Base-by-base conservation (phyloP, 352 stramenopile species). In the Phytophthora macrochlamydospora region DNA sequence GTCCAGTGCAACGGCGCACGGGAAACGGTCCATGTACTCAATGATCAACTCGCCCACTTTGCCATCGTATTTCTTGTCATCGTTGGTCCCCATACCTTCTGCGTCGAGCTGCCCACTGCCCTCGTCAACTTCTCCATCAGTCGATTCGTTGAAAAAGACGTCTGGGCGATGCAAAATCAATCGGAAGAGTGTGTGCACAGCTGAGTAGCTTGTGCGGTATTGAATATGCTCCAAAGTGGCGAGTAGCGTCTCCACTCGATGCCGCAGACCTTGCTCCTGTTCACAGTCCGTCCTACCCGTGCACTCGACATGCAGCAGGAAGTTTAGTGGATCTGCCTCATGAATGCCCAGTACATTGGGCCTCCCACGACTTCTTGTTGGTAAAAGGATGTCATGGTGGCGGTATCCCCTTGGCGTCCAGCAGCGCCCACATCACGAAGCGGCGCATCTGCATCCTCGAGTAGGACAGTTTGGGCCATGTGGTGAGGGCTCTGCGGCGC, bases 301-400 rank as follows among this genome's bases (percentile, higher is more conserved):
- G 63, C 81, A 92, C 66, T 92, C 83, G 49, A 86, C 71, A 46
- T 72, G 69, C 67, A 92, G 38, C 31, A 92, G 44, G 31, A 91
- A 92, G 59, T 90, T 92, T 33, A 90, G 69, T 24, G 81, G 35
- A 35, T 92, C 83, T 1, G 79, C 75, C 57, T 92, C 83, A 51
- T 85, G 81, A 29, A 90, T 59, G 6, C 69, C 54, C 13, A 72
- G 51, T 18, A 65, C 58, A 62, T 92, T 92, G 28, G 56, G 72
- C 11, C 70, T 80, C 53, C 59, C 7, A 67, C 61, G n/a, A 90
- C 75, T 67, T 84, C 60, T 28, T 50, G 56, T 9, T 78, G 75
- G 50, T 83, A 92, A 33, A 87, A 83, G 14, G 42, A 14, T 30
- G 48, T 52, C 73, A 89, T 81, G 1, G 56, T 43, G 7, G 71